Evolutionary conservation across 129 eudicot species (phyloP).

Genomic region (Artemisia annua): DNA sequence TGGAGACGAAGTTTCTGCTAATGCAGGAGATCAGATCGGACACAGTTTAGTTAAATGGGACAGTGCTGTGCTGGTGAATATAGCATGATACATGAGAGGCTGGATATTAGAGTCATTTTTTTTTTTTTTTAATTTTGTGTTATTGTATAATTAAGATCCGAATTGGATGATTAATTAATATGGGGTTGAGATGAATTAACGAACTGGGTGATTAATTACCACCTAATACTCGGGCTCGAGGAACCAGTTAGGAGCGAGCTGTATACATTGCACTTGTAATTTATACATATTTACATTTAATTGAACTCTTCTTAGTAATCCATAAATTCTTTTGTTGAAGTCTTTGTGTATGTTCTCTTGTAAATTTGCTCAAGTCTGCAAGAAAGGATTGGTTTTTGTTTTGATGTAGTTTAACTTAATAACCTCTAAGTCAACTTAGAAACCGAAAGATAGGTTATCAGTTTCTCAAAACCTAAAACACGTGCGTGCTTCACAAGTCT

Average conservation of each 20-base stretch:
- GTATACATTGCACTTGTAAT: slow-evolving; percentile 38
- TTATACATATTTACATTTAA: slow-evolving; percentile 30
- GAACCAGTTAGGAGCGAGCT: slow-evolving; percentile 38
- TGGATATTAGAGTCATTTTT: slow-evolving; percentile 26
- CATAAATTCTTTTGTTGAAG: background rate
- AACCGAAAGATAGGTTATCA: too few species aligned
- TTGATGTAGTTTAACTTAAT: too few species aligned
- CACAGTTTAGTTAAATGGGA: slow-evolving; percentile 8
- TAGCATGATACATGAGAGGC: slow-evolving; percentile 28
- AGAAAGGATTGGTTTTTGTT: background rate
- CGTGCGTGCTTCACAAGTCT: too few species aligned
- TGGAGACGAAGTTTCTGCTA: slow-evolving; percentile 17
- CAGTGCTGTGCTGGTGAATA: slow-evolving; percentile 30
- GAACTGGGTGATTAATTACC: slow-evolving; percentile 22
- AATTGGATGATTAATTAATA: slow-evolving; percentile 28
- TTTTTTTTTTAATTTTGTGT: slow-evolving; percentile 13
- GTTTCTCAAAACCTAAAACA: too few species aligned
- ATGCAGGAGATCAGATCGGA: slow-evolving; percentile 20
- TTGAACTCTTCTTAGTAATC: slow-evolving; percentile 14
- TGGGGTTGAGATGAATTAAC: slow-evolving; percentile 26
- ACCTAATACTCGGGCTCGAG: slow-evolving; percentile 39
- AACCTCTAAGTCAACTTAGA: too few species aligned
- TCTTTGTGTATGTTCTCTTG: background rate
- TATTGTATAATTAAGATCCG: slow-evolving; percentile 37
- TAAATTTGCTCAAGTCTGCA: too few species aligned